These are phyloP conservation scores for Curvularia hawaiiensis DNA, from an alignment of 2,329 filamentous ascomycete species.

Conservation along the genomic window DNA sequence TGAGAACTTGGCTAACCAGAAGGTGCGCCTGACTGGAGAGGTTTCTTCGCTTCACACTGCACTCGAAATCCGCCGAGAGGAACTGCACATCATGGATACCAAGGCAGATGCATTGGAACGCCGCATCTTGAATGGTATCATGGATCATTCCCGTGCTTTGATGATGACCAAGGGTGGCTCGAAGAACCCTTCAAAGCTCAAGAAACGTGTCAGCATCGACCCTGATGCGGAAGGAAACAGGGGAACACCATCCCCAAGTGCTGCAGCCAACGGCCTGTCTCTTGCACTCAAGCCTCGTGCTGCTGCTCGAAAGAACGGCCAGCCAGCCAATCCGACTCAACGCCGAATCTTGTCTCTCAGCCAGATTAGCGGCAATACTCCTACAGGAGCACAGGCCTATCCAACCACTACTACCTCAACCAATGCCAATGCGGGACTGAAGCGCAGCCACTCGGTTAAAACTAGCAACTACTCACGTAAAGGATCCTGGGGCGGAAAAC, in stretches of 20 bases:
- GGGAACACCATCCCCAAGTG: constrained; percentile 40
- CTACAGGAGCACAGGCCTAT: constrained; percentile 52
- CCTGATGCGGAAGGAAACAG: constrained; percentile 44
- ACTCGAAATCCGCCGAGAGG: constrained; percentile 84
- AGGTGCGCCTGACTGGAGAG: constrained; percentile 79
- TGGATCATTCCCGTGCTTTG: constrained; percentile 93
- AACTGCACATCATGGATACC: constrained; percentile 87
- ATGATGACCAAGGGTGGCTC: constrained; percentile 70
- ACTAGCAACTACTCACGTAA: constrained; percentile 43
- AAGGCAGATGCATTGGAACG: constrained; percentile 89
- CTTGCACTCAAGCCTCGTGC: constrained; percentile 59
- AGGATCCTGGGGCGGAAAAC: constrained; percentile 43
- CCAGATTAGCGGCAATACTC: constrained; percentile 80
- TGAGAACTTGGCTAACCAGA: constrained; percentile 77
- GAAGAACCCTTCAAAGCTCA: constrained; percentile 44
- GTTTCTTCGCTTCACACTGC: constrained; percentile 92
- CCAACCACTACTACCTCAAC: constrained; percentile 35
- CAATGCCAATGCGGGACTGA: constrained; percentile 58
- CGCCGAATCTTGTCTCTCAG: constrained; percentile 88
- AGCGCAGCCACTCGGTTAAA: constrained; percentile 50
- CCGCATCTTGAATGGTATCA: constrained; percentile 90
- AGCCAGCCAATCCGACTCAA: constrained; percentile 47
- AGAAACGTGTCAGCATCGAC: constrained; percentile 42
- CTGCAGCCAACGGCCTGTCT: constrained; percentile 44
- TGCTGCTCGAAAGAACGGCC: constrained; percentile 48